Evolutionary conservation across 164 flowering plant species (phyloP).

Genomic region (Tetrastigma voinierianum): DNA sequence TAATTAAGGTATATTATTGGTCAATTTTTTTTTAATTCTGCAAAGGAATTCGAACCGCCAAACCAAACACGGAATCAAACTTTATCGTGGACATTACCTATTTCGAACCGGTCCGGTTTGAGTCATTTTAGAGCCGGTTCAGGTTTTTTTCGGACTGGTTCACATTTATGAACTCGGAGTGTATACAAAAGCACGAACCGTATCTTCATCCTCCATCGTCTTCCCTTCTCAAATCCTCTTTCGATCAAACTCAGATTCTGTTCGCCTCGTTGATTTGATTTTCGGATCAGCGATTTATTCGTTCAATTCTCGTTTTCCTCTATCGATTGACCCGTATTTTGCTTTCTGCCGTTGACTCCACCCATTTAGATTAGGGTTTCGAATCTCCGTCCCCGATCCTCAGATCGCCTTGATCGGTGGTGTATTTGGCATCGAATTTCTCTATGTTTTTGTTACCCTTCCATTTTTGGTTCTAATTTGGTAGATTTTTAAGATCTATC

Average conservation of each 20-base stretch:
- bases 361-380: constrained; percentile 18
- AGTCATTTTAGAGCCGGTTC: no score
- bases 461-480: background rate
- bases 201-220: constrained; percentile 7
- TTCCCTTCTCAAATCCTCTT: background rate
- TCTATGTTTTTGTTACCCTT: background rate
- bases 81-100: no score
- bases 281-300: constrained; percentile 9
- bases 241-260: constrained; percentile 12
- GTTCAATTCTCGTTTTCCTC: constrained; percentile 13
- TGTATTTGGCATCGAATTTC: background rate
- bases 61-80: no score
- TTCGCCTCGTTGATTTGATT: constrained; percentile 6
- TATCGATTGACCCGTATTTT: constrained; percentile 20
- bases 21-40: no score
- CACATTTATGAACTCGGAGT: constrained; percentile 8
- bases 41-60: no score
- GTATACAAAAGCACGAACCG: constrained; percentile 19
- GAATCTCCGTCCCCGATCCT: background rate
- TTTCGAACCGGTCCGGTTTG: no score
- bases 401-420: background rate
- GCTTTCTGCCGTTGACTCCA: background rate
- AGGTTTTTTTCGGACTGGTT: constrained; percentile 2
- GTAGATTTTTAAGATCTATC: constrained; percentile 1
- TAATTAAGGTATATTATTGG: no score